These are phyloP conservation scores for Elsinoe australis DNA, from an alignment of 2,329 filamentous ascomycete genomes.

Conservation along the genomic window DNA sequence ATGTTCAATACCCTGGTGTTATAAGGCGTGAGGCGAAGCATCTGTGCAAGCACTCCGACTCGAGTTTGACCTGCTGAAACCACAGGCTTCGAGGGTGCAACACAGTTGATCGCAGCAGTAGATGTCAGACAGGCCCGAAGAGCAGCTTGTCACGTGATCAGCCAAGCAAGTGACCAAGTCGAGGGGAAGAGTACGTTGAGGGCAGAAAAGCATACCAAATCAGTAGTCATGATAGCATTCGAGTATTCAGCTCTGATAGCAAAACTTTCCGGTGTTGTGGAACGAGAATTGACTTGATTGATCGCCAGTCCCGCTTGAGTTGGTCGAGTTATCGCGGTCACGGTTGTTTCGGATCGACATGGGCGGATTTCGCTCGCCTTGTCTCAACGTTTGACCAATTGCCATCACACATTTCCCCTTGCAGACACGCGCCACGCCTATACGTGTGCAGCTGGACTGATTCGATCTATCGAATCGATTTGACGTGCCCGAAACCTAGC, in stretches of 20 bases:
- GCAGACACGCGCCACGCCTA: constrained; percentile 4
- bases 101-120: too few relatives aligned
- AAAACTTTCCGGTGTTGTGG: background rate
- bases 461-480: background rate
- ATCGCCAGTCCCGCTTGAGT: constrained; percentile 8
- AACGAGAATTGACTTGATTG: background rate
- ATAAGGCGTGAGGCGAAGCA: constrained; percentile 3
- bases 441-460: constrained; percentile 1
- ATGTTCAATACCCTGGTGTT: constrained; percentile 13
- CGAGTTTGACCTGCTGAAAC: too few relatives aligned
- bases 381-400: constrained; percentile 12
- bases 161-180: too few relatives aligned
- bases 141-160: background rate
- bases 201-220: background rate
- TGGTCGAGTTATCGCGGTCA: constrained; percentile 6
- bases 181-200: too few relatives aligned
- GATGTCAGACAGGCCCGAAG: too few relatives aligned
- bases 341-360: constrained; percentile 13
- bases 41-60: too few relatives aligned
- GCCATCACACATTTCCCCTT: constrained; percentile 8
- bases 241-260: background rate
- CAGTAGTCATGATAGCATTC: background rate
- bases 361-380: constrained; percentile 12
- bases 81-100: too few relatives aligned
- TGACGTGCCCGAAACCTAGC: constrained; percentile 3